A percentile compares a stretch with the other conserved stretches of the same genome.
phyloP scores from a whole-genome alignment of 441 rosid species.

The Gossypium davidsonii region DNA sequence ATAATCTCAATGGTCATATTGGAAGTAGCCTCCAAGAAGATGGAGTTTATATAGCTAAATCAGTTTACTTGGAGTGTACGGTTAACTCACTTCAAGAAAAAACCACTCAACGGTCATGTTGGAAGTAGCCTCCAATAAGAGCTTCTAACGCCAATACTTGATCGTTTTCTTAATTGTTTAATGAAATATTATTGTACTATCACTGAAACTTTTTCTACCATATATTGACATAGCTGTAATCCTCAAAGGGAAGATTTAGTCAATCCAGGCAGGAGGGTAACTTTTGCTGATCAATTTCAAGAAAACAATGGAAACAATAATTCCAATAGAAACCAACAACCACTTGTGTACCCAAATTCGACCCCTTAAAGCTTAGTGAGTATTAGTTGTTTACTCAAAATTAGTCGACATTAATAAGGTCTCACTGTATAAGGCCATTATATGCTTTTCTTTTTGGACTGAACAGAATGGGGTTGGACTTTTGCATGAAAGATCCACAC shows the following conservation, averaged over 20 bases:
- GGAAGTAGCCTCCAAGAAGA: background rate
- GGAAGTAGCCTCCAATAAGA: background rate
- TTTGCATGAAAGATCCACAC: background rate
- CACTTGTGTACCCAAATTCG: background rate
- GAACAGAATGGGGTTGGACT: conserved; percentile 4
- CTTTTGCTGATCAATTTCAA: background rate
- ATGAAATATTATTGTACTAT: background rate
- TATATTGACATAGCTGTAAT: background rate
- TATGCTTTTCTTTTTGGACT: background rate
- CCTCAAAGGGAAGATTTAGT: background rate
- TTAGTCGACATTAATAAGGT: background rate
- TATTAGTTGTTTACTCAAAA: background rate
- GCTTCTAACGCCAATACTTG: background rate
- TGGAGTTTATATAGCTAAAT: background rate
- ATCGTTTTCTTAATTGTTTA: background rate
- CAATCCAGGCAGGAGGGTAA: background rate
- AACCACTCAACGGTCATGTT: background rate
- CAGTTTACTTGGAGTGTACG: background rate
- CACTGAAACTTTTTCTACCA: background rate
- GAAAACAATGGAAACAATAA: background rate
- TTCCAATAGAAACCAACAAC: background rate
- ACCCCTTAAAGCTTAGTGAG: conserved; percentile 5
- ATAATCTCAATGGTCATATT: background rate
- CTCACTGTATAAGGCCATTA: background rate
- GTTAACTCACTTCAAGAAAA: background rate